Evolutionary conservation across 2,329 filamentous ascomycete species (phyloP), one percentile per base, ranked within the genome.

Genomic region (Verticillium nonalfalfae): DNA sequence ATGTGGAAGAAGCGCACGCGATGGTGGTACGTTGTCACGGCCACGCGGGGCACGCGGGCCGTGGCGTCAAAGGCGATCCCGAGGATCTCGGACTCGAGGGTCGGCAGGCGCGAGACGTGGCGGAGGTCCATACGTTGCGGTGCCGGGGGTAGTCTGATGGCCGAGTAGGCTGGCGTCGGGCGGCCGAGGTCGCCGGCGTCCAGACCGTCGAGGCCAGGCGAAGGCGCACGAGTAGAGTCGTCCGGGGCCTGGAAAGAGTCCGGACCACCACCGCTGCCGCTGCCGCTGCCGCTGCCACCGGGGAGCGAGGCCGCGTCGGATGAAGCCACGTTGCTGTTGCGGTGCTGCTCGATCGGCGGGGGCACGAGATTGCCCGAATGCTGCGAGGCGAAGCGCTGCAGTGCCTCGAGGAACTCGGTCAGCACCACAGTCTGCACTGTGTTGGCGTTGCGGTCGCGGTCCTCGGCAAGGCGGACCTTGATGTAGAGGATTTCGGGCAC

Each of bases 1-100:
- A 58, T 60, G 57, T 64, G 33, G 52, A 65, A 63, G 13, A 65
- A 39, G 9, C 35, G 39, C 4, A 65, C 50, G 13, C 61, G 58
- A 5, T 55, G 60, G 38, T 62, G 61, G 54, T 63, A 63, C 7
- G 36, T 61, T 11, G 60, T 57, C 14, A 63, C 60, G 2, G 63
- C 63, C 7, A 65, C 63, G 5, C 58, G 38, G 35, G 38, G 45
- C 35, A 59, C 58, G 3, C 40, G 34, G 18, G 3, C n/a, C 15
- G 18, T 33, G 3, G 63, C 54, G 50, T 58, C 56, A 54, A 65
- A 65, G 5, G n/a, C 58, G 14, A 65, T 38, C 13, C 62, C 60
- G 1, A 60, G 59, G 0, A 60, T 58, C 38, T 65, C 63, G 9
- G 60, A 63, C 31, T 60, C 63, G 0, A 65, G 54, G 7, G 60